A percentile compares a stretch with the other conserved stretches of the same genome.
Evolutionary conservation across 1,284 basidiomycete species (phyloP).

Genomic region (Rhodotorula sp.): DNA sequence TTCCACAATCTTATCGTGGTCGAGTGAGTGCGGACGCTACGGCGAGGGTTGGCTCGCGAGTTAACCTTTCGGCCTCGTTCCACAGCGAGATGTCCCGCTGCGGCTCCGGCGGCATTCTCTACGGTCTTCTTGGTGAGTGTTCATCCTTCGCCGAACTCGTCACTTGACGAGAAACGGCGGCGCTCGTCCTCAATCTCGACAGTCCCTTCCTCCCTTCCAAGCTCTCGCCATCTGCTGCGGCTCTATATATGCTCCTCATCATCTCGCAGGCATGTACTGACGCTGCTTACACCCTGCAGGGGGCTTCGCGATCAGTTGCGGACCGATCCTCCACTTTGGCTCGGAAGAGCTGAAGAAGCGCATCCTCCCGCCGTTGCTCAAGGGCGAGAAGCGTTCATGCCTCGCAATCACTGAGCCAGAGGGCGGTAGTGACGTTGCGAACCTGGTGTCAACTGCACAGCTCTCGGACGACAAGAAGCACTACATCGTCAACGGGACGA

Average conservation of each 20-base stretch:
- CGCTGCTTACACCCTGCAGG: conserved; percentile 6
- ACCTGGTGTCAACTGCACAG: conserved; percentile 44
- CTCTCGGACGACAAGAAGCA: conserved; percentile 46
- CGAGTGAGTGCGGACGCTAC: neutral
- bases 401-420: conserved; percentile 48
- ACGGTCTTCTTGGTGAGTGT: conserved; percentile 44
- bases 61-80: conserved; percentile 23
- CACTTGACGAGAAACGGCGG: too few relatives aligned
- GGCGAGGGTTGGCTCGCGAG: neutral
- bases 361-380: conserved; percentile 49
- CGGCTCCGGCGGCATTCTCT: conserved; percentile 34
- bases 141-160: too few relatives aligned
- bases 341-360: conserved; percentile 48
- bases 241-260: too few relatives aligned
- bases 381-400: conserved; percentile 51
- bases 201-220: too few relatives aligned
- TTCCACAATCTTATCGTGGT: conserved; percentile 39
- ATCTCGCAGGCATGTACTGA: too few relatives aligned
- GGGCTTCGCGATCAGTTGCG: conserved; percentile 49
- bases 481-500: conserved; percentile 50
- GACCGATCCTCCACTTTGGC: conserved; percentile 49
- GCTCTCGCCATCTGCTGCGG: too few relatives aligned
- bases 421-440: conserved; percentile 49
- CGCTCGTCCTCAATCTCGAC: too few relatives aligned
- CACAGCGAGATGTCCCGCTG: conserved; percentile 36